Conservation (phyloP, 208 protist genomes). For the Leishmania arabica region DNA sequence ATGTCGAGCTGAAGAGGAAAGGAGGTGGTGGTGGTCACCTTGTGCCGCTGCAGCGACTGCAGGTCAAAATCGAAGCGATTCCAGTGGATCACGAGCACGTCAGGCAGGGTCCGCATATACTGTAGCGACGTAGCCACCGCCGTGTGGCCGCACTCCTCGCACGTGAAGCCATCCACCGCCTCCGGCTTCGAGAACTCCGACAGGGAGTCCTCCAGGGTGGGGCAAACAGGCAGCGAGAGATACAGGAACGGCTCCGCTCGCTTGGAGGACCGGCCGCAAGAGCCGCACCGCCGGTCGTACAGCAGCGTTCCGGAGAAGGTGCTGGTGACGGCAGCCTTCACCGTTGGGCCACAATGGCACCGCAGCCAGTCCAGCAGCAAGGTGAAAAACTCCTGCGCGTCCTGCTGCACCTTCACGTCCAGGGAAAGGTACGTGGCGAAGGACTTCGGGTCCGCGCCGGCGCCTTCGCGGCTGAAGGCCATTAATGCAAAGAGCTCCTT, state of each 20-base stretch:
- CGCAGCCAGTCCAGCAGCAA: conserved; percentile 78
- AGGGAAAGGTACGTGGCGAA: conserved; percentile 74
- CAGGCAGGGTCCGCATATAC: conserved; percentile 75
- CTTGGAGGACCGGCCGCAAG: conserved; percentile 57
- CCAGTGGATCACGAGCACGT: conserved; percentile 75
- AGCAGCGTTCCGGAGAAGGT: conserved; percentile 70
- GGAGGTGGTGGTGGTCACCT: conserved; percentile 50
- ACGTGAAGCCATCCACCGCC: conserved; percentile 71
- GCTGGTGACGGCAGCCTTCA: conserved; percentile 43
- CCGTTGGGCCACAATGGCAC: conserved; percentile 39
- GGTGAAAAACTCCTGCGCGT: conserved; percentile 83
- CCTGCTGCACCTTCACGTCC: conserved; percentile 71
- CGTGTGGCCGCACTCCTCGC: conserved; percentile 59
- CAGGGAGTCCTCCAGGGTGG: conserved; percentile 65
- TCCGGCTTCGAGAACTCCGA: conserved; percentile 60
- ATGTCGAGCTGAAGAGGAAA: conserved; percentile 73
- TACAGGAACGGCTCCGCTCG: conserved; percentile 71
- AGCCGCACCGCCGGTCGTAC: conserved; percentile 71
- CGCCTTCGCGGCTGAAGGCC: conserved; percentile 57
- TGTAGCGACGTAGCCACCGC: conserved; percentile 67
- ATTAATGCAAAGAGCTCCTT: conserved; percentile 77
- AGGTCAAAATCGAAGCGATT: conserved; percentile 83
- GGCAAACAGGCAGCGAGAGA: conserved; percentile 67
- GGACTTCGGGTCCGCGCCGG: conserved; percentile 49
- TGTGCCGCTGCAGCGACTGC: conserved; percentile 63